Evolutionary conservation across 345 rosid species (phyloP).

Genomic region (Sonneratia alba): DNA sequence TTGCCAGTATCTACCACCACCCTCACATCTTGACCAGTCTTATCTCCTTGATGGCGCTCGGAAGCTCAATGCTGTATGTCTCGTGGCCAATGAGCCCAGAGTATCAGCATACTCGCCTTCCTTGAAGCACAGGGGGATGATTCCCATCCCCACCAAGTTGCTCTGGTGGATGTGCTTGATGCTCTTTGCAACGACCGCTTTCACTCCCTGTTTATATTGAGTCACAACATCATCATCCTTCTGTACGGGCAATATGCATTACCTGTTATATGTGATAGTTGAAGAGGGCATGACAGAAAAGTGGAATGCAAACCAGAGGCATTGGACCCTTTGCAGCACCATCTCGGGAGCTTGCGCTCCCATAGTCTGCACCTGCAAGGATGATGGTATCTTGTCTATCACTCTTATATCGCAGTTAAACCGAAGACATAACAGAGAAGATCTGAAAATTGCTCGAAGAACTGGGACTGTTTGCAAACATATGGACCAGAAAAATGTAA

Average conservation of each 20-base stretch:
- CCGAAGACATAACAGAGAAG: not conserved
- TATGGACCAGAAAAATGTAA: not conserved
- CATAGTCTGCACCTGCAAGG: constrained; percentile 80
- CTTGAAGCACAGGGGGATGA: constrained; percentile 70
- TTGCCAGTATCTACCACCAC: constrained; percentile 63
- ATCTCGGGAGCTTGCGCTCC: constrained; percentile 85
- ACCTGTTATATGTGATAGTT: not conserved
- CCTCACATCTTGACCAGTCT: constrained; percentile 79
- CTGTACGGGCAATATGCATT: not conserved
- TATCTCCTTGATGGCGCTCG: constrained; percentile 43
- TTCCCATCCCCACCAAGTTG: constrained; percentile 84
- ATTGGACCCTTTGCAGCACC: constrained; percentile 95
- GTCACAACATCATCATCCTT: not conserved
- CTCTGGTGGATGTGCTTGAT: constrained; percentile 78
- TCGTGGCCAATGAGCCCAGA: constrained; percentile 68
- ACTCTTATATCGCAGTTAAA: constrained; percentile 53
- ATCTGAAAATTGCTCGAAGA: not conserved
- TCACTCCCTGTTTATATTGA: constrained; percentile 47
- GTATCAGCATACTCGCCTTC: constrained; percentile 69
- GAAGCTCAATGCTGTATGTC: constrained; percentile 54
- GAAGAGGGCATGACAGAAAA: not conserved
- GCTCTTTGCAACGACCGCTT: constrained; percentile 77
- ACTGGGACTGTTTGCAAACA: not conserved
- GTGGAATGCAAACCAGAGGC: constrained; percentile 40
- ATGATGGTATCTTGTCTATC: constrained; percentile 59